Conservation (phyloP, 345 rosid genomes). For the Draba incana region DNA sequence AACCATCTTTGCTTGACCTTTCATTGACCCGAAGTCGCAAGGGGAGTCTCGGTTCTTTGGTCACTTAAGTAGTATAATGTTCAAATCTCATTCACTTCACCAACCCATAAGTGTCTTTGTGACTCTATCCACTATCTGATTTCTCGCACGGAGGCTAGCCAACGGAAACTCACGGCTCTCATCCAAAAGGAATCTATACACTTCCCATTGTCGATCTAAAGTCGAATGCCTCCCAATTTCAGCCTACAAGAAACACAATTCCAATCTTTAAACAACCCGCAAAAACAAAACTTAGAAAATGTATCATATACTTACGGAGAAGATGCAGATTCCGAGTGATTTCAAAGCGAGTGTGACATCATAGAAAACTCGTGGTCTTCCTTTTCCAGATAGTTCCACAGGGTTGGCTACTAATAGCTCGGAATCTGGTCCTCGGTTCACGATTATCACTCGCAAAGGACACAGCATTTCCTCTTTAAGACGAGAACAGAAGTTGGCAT, state of each 20-base stretch:
- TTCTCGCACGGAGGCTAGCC: conserved; percentile 52
- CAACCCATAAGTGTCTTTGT: conserved; percentile 69
- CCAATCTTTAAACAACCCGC: not conserved
- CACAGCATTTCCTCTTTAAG: conserved; percentile 62
- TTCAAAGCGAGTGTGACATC: conserved; percentile 71
- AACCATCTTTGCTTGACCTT: not conserved
- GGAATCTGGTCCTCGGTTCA: conserved; percentile 71
- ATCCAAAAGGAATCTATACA: conserved; percentile 72
- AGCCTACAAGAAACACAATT: conserved; percentile 46
- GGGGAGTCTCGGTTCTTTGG: not conserved
- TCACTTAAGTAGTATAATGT: not conserved
- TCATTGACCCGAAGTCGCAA: conserved; percentile 8
- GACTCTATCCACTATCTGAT: conserved; percentile 62
- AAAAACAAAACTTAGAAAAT: not conserved
- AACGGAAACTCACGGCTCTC: conserved; percentile 59
- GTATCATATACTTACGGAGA: conserved; percentile 50
- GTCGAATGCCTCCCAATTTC: conserved; percentile 71
- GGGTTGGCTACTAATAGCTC: conserved; percentile 78
- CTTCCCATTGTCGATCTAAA: conserved; percentile 70
- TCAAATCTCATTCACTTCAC: conserved; percentile 43
- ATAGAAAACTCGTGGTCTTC: conserved; percentile 79
- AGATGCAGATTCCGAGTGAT: conserved; percentile 65
- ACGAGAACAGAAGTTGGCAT: conserved; percentile 52
- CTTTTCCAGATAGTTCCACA: conserved; percentile 72
- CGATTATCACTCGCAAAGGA: conserved; percentile 60